Evolutionary conservation across 2,329 filamentous ascomycete species (phyloP), one percentile per base, ranked within the genome.

Genomic region (Emmonsiellopsis sp.): DNA sequence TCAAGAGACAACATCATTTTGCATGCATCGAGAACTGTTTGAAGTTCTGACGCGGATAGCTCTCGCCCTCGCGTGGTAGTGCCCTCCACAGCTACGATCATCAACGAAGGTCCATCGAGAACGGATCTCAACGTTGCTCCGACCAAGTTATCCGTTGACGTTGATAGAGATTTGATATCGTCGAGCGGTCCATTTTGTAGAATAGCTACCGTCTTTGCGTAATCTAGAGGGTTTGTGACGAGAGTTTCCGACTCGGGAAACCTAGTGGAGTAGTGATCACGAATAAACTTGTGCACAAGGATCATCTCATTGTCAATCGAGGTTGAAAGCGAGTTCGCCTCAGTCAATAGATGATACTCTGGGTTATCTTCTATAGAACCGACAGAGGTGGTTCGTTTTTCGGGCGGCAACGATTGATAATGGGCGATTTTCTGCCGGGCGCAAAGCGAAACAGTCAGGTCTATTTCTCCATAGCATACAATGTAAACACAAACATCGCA

Each of bases 41-140:
- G 77, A 5, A 97, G 77, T 68, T 95, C 89, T 5, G 82, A 75
- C n/a, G 83, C 76, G 3, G 80, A 81, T 71, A 98, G 83, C 48
- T 89, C 82, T 34, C 83, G 82, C 4, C 92, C 92, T 62, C 88
- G 85, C 10, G 90, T 93, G 2, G 87, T 93, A 5, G 91, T 95
- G 32, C 90, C 92, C 73, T 97, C 93, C 9, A 97, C 86, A 0
- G 89, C 92, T 50, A 98, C 91, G 57, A 94, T 89, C 91, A 98
- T 96, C 63, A 97, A 75, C 0, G 89, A 88, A 1, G 93, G 89
- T 0, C 89, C 89, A 66, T 95, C 89, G 11, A 98, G 76, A 1
- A 97, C 85, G 1, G 84, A 82, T 64, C 86, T 86, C 40, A 98
- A 79, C 0, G 88, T 83, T 53, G 82, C 79, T 13, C 85, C 84